Conservation (phyloP, 2,329 filamentous ascomycete species). For the Alternaria burnsii region DNA sequence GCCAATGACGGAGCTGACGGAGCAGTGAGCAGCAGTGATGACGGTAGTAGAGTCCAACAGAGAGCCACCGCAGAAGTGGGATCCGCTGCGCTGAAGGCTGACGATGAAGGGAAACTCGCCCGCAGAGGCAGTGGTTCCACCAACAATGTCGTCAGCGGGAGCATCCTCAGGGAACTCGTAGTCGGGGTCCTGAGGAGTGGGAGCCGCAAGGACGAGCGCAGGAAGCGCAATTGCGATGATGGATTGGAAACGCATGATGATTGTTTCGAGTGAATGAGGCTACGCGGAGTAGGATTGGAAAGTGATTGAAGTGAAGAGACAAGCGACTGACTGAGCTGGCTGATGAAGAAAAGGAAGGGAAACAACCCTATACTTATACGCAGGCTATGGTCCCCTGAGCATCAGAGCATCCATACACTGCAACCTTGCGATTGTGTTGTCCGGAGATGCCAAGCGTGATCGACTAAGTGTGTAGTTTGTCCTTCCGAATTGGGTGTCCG, state of each 20-base stretch:
- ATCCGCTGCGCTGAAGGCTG: slow-evolving; percentile 28
- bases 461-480: slow-evolving; percentile 16
- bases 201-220: slow-evolving; percentile 28
- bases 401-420: slow-evolving; percentile 1
- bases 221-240: slow-evolving; percentile 34
- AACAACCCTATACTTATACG: slow-evolving; percentile 20
- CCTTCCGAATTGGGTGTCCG: slow-evolving; percentile 14
- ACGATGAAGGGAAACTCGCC: slow-evolving; percentile 44
- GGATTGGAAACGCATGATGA: slow-evolving; percentile 36
- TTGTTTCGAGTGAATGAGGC: slow-evolving; percentile 7
- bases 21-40: slow-evolving; percentile 42
- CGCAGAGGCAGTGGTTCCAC: slow-evolving; percentile 31
- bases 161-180: slow-evolving; percentile 13
- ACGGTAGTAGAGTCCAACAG: slow-evolving; percentile 40
- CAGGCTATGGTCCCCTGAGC: not conserved
- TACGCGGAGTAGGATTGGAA: slow-evolving; percentile 7
- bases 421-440: slow-evolving; percentile 14
- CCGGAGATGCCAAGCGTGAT: slow-evolving; percentile 11
- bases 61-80: slow-evolving; percentile 41
- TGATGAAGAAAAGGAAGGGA: slow-evolving; percentile 7
- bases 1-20: slow-evolving; percentile 25
- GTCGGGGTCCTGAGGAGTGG: slow-evolving; percentile 33
- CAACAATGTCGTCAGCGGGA: slow-evolving; percentile 31
- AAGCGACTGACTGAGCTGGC: slow-evolving; percentile 24
- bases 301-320: slow-evolving; percentile 16